Conservation (phyloP, 768 basidiomycete species). For the Collybiopsis confluens region DNA sequence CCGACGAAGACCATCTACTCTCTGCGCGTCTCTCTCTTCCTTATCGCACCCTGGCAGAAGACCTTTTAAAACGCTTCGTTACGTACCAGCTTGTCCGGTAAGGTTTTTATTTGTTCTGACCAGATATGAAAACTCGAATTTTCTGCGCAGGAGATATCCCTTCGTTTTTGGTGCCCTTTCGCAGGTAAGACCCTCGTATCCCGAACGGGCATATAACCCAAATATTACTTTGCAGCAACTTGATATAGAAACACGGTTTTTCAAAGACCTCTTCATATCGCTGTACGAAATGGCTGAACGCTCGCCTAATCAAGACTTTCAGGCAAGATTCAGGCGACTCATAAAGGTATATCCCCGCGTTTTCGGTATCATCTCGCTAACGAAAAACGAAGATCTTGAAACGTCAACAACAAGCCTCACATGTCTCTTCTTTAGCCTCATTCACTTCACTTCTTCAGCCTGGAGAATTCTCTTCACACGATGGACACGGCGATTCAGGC, state of each 20-base stretch:
- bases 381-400: slow-evolving; percentile 23
- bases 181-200: slow-evolving; percentile 36
- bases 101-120: slow-evolving; percentile 10
- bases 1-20: slow-evolving; percentile 43
- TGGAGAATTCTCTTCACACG: slow-evolving; percentile 13
- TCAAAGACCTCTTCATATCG: slow-evolving; percentile 45
- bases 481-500: slow-evolving; percentile 11
- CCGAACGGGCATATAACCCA: slow-evolving; percentile 5
- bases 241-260: slow-evolving; percentile 45
- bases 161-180: slow-evolving; percentile 70
- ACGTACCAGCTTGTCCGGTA: slow-evolving; percentile 58
- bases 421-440: slow-evolving; percentile 22
- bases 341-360: slow-evolving; percentile 17
- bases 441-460: slow-evolving; percentile 17
- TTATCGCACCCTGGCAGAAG: slow-evolving; percentile 45
- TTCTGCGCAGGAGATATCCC: slow-evolving; percentile 60
- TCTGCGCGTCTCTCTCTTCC: slow-evolving; percentile 52
- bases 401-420: slow-evolving; percentile 22
- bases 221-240: slow-evolving; percentile 42
- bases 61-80: slow-evolving; percentile 50
- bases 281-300: slow-evolving; percentile 48
- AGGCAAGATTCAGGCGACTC: slow-evolving; percentile 35
- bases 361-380: background rate
- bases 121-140: background rate
- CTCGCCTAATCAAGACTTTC: slow-evolving; percentile 46